Base-by-base conservation (phyloP, 352 stramenopile species). In the Pythium phragmiticola region DNA sequence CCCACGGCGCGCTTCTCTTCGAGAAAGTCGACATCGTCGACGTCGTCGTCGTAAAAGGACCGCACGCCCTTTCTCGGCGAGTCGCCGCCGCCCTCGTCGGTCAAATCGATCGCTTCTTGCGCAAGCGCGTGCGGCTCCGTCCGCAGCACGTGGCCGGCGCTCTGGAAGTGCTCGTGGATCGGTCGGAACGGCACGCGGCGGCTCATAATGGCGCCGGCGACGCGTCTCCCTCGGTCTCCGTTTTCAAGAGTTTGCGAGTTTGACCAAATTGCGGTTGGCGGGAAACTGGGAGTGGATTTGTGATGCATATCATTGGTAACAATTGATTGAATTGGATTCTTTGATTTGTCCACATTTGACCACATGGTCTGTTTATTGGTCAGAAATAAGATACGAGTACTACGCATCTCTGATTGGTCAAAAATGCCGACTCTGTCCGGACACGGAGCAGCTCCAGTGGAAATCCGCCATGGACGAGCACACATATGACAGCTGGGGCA, bases 401-500 rank as follows among this genome's bases (percentile, higher is more conserved):
- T 16, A 7, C 21, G 5, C 13, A 17, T 51, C 1, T 21, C 1
- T 47, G 41, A 47, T 21, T 21, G 41, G 41, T 23, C 16, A 8
- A 39, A 39, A 39, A 23, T 47, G 41, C 3, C 0, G 14, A 9
- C n/a, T 14, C 8, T 12, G 21, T 21, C 16, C 0, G 7, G 41
- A 17, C 34, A 39, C 33, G 33, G 7, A 13, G 7, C 34, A 39
- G 7, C 11, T 13, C 34, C 34, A 39, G 34, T 39, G 34, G 34
- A 5, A 23, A 53, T 19, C 9, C 21, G 36, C 36, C 34, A 69
- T 68, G 52, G 63, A 74, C 17, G 55, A 65, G 34, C 64, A 74
- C 58, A 76, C 70, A 52, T 94, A 95, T 67, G 83, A 95, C 43
- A 91, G 83, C 62, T 95, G 87, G 87, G 82, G 87, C 36, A 82